Percentiles rank a stretch among this genome's conserved stretches.
phyloP scores from a whole-genome alignment of 1,139 yeast species.

The Sugiyamaella sp. region DNA sequence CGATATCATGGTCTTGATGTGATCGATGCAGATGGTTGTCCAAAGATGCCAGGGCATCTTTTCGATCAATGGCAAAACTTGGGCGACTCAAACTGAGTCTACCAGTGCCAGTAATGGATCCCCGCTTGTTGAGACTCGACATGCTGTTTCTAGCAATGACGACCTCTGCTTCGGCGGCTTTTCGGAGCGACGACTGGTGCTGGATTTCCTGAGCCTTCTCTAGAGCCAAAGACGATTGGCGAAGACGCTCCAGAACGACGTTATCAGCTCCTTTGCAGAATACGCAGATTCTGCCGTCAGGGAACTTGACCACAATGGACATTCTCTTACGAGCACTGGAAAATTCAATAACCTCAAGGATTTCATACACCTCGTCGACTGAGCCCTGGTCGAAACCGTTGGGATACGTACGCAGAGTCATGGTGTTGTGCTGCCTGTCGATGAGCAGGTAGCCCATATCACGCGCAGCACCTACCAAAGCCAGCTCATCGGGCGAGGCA shows the following conservation, averaged over 20 bases:
- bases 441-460: slow-evolving; percentile 86
- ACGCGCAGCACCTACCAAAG: slow-evolving; percentile 90
- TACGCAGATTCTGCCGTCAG: slow-evolving; percentile 75
- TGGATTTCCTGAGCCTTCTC: slow-evolving; percentile 65
- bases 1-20: slow-evolving; percentile 56
- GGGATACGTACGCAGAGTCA: slow-evolving; percentile 79
- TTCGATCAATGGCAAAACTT: slow-evolving; percentile 36
- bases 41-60: slow-evolving; percentile 43
- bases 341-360: slow-evolving; percentile 83
- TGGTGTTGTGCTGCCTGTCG: slow-evolving; percentile 61
- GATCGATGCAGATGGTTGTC: slow-evolving; percentile 58
- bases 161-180: slow-evolving; percentile 78
- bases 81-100: slow-evolving; percentile 27
- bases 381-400: slow-evolving; percentile 74
- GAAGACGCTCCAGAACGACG: slow-evolving; percentile 76
- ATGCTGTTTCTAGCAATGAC: slow-evolving; percentile 52
- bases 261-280: slow-evolving; percentile 97
- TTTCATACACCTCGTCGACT: slow-evolving; percentile 65
- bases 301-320: slow-evolving; percentile 83
- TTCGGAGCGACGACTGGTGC: slow-evolving; percentile 62
- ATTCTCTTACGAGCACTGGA: slow-evolving; percentile 88
- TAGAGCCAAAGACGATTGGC: slow-evolving; percentile 58
- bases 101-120: not conserved
- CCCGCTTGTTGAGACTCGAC: slow-evolving; percentile 11
- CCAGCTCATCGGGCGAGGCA: slow-evolving; percentile 95